Percentiles rank a stretch among this genome's conserved stretches.
Evolutionary conservation across 108 stramenopile species (phyloP).

Genomic region (Chaetoceros tenuissimus): DNA sequence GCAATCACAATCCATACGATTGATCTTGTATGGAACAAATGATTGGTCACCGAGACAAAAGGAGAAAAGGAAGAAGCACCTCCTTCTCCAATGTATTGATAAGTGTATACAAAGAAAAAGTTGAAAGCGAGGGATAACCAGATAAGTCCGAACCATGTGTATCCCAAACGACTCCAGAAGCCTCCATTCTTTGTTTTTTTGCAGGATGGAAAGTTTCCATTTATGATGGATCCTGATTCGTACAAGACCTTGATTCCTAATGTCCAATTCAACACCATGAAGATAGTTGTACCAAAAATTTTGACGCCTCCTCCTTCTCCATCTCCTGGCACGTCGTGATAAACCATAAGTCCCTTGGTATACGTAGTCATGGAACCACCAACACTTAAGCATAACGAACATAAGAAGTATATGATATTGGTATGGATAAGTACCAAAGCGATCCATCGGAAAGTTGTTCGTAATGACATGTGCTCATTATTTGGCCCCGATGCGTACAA

Average conservation of each 20-base stretch:
- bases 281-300: slow-evolving; percentile 67
- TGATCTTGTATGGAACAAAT: slow-evolving; percentile 51
- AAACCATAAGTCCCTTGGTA: slow-evolving; percentile 49
- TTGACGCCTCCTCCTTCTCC: slow-evolving; percentile 73
- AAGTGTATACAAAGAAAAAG: slow-evolving; percentile 46
- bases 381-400: slow-evolving; percentile 21
- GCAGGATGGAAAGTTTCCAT: slow-evolving; percentile 64
- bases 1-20: slow-evolving; percentile 58
- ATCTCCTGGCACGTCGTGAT: slow-evolving; percentile 47
- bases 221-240: slow-evolving; percentile 62
- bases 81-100: slow-evolving; percentile 35
- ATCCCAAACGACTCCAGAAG: slow-evolving; percentile 51
- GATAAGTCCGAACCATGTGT: slow-evolving; percentile 62
- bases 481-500: slow-evolving; percentile 64
- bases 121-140: slow-evolving; percentile 60
- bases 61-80: slow-evolving; percentile 41
- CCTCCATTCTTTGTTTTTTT: slow-evolving; percentile 52
- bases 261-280: slow-evolving; percentile 47
- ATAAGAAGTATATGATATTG: slow-evolving; percentile 57
- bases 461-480: slow-evolving; percentile 63
- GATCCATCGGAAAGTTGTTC: slow-evolving; percentile 61
- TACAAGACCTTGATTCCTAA: slow-evolving; percentile 71
- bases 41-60: slow-evolving; percentile 43
- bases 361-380: slow-evolving; percentile 67
- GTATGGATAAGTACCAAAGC: slow-evolving; percentile 51